Conservation (phyloP, 768 basidiomycete genomes). For the Kockovaella imperatae region DNA sequence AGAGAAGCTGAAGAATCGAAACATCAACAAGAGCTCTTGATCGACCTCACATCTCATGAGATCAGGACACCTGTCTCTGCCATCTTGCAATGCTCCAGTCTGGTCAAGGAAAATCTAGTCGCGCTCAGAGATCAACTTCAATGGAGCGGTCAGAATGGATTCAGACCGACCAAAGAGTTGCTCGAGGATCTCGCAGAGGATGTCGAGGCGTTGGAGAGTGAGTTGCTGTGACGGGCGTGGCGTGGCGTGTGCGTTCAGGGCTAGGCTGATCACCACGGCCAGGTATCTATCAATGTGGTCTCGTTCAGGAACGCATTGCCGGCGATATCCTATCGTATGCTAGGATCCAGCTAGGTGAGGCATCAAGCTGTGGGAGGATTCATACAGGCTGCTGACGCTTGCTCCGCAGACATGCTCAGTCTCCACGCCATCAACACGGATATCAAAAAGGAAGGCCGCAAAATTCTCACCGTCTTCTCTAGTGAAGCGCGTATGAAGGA, state of each 20-base stretch:
- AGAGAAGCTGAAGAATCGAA: conserved; percentile 38
- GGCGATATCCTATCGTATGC: conserved; percentile 40
- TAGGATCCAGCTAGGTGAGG: conserved; percentile 26
- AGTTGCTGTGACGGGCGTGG: conserved; percentile 4
- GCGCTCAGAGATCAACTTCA: conserved; percentile 27
- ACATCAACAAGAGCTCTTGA: conserved; percentile 43
- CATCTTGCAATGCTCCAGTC: conserved; percentile 41
- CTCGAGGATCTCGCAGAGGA: conserved; percentile 40
- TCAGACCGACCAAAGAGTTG: conserved; percentile 25
- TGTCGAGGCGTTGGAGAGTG: conserved; percentile 42
- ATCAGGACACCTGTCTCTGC: conserved; percentile 44
- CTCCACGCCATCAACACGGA: conserved; percentile 40
- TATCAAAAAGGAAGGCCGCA: conserved; percentile 33
- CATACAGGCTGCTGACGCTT: neutral
- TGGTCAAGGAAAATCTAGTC: conserved; percentile 37
- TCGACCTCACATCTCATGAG: conserved; percentile 45
- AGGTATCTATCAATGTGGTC: conserved; percentile 34
- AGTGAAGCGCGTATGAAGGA: conserved; percentile 39
- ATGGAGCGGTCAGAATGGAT: conserved; percentile 10
- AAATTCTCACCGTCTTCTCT: conserved; percentile 41
- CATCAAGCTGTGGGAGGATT: neutral
- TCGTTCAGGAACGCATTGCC: conserved; percentile 40
- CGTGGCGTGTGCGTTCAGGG: neutral
- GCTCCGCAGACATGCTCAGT: conserved; percentile 37
- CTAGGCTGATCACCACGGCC: neutral